Base-by-base conservation (phyloP, 208 protist genomes). In the Leishmania turanica region DNA sequence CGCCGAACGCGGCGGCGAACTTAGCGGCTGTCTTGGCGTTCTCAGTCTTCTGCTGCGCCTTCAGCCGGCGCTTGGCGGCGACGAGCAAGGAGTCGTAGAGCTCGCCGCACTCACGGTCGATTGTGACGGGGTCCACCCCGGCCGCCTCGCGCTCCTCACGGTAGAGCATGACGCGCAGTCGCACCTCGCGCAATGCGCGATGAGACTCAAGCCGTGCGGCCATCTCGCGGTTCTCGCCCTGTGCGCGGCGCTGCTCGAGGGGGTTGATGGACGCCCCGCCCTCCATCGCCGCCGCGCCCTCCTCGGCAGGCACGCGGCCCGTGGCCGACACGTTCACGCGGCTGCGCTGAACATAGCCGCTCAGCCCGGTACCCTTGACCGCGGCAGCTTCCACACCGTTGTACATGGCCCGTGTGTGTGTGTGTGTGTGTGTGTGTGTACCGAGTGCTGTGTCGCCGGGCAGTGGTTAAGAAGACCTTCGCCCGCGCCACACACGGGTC, bases 301-400 rank as follows among this genome's bases (percentile, higher is more conserved):
- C 84, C 51, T 88, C 86, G 40, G 73, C 86, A n/a, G 76, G 79
- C n/a, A 77, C 81, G 80, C 68, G 83, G 84, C 68, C 80, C 70
- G 62, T 77, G 11, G 75, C 77, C 31, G 70, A 82, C 19, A 84
- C 69, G 78, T 83, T 85, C 19, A 85, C 81, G 27, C 81, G 81
- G 73, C 94, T 97, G 34, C 94, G 91, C 88, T 97, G 92, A 42
- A 97, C 90, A 78, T 95, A 97, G 9, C 94, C 94, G 71, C 94
- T 97, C 21, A 96, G 87, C 8, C 94, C 94, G 7, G 89, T 95
- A 31, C 94, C 94, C 73, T 97, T 97, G 53, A 96, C 84, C 40
- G 79, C 79, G 7, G 84, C 77, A 13, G 92, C 79, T 68, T 89
- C 90, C 17, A 97, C 75, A n/a, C 90, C 90, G 77, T 96, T 96